A percentile compares a stretch with the other conserved stretches of the same genome.
Evolutionary conservation across 768 basidiomycete species (phyloP).

Genomic region (Kwoniella botswanensis): DNA sequence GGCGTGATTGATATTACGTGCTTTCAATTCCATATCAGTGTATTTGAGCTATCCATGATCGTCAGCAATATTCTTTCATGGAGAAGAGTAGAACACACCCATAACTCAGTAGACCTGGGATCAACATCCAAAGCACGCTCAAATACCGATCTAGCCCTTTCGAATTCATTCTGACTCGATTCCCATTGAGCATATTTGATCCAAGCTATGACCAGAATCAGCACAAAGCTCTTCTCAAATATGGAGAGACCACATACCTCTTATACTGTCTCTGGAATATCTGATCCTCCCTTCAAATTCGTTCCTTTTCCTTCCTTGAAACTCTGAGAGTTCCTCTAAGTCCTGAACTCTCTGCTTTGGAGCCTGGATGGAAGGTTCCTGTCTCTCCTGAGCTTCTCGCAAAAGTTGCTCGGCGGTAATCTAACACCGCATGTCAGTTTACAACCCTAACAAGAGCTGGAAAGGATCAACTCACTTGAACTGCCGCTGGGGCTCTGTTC

Average conservation of each 20-base stretch:
- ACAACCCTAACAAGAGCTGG: background rate
- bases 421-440: conserved; percentile 59
- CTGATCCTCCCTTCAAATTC: conserved; percentile 82
- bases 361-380: conserved; percentile 87
- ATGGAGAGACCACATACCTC: conserved; percentile 31
- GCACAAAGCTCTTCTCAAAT: background rate
- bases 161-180: conserved; percentile 95
- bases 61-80: conserved; percentile 1
- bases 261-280: conserved; percentile 55
- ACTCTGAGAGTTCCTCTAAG: conserved; percentile 81
- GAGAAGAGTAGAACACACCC: conserved; percentile 66
- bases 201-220: conserved; percentile 58
- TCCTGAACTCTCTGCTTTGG: conserved; percentile 96
- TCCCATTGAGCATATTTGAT: conserved; percentile 66
- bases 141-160: conserved; percentile 90
- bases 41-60: conserved; percentile 61
- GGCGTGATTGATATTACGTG: conserved; percentile 94
- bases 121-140: conserved; percentile 98
- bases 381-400: conserved; percentile 97
- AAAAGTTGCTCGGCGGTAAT: conserved; percentile 98
- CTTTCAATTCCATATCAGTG: conserved; percentile 97
- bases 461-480: conserved; percentile 70
- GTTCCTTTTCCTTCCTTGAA: conserved; percentile 80
- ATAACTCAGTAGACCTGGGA: conserved; percentile 82
- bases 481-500: conserved; percentile 91